Base-by-base conservation (phyloP, 2,329 filamentous ascomycete genomes). In the Neobulgaria alba region DNA sequence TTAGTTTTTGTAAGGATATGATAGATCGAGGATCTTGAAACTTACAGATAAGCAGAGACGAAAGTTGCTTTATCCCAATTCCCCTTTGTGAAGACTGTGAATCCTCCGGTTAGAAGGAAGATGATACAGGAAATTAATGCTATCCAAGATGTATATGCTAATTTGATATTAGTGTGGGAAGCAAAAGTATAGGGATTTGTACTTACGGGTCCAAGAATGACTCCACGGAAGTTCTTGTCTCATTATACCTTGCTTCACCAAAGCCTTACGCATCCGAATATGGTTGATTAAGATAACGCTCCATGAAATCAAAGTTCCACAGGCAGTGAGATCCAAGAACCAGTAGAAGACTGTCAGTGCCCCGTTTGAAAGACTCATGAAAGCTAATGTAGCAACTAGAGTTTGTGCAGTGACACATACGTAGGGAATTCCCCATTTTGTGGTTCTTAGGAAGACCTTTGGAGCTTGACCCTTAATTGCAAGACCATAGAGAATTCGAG, bases 71-170 rank as follows among this genome's bases (percentile, higher is more conserved):
- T 54, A 41, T 71, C 64, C 75, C 76, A 81, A 42, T 74, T 71
- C 2, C 76, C 76, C 26, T 61, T 61, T 1, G 74, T 77, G 43
- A 82, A 82, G 3, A 76, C 73, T 2, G 64, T 55, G 50, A 87
- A 87, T 1, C 82, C 82, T 29, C 77, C 75, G 3, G 83, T 87
- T 30, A 87, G 66, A 3, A 88, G 63, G 45, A 86, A 79, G 30
- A 82, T 59, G 19, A 78, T 63, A 54, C 71, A 75, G 66, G 79
- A 73, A 45, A 67, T 56, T 4, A 89, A 65, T 0, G 75, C 73
- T 7, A 65, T 61, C 50, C 70, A 79, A 0, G 83, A 83, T 10
- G 69, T 73, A 49, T 77, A 79, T 10, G 68, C 73, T 78, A 40
- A 5, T 7, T 12, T 10, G 2, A 33, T 1, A 37, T 45, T 30